Evolutionary conservation across 208 protist species (phyloP).

Genomic region (Leishmania major): DNA sequence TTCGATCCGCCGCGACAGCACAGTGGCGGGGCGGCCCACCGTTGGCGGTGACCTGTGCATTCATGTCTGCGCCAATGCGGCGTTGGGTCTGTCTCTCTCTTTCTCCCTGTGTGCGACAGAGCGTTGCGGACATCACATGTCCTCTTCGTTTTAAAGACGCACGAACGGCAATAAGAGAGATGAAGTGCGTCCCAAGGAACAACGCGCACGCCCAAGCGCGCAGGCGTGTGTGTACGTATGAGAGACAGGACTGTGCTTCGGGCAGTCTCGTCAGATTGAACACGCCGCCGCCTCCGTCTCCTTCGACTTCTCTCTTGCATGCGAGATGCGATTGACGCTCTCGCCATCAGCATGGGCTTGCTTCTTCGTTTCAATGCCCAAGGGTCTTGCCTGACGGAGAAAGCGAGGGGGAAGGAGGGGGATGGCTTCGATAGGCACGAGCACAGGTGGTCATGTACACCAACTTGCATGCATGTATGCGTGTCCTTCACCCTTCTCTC

Average conservation of each 20-base stretch:
- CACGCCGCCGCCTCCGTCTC: not conserved
- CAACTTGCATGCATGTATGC: not conserved
- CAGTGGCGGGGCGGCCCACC: not conserved
- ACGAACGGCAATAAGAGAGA: not conserved
- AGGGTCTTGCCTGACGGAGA: not conserved
- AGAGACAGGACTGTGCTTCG: not conserved
- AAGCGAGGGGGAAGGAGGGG: not conserved
- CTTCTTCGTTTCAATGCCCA: not conserved
- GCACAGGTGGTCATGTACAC: not conserved
- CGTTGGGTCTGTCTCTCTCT: not conserved
- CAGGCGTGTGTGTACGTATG: no score
- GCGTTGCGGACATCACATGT: not conserved
- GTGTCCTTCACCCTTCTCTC: not conserved
- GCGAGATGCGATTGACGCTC: not conserved
- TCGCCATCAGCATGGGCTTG: not conserved
- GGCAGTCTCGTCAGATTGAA: not conserved
- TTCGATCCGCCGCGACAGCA: not conserved
- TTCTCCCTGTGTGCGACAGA: not conserved
- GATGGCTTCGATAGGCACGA: not conserved
- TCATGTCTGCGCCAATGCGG: not conserved
- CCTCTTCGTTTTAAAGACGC: not conserved
- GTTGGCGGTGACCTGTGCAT: not conserved
- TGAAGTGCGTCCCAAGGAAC: not conserved
- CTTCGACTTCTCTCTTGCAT: not conserved
- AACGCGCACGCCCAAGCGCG: not conserved